Base-by-base conservation (phyloP, 495 filamentous ascomycete species). In the Wilcoxina mikolae region DNA sequence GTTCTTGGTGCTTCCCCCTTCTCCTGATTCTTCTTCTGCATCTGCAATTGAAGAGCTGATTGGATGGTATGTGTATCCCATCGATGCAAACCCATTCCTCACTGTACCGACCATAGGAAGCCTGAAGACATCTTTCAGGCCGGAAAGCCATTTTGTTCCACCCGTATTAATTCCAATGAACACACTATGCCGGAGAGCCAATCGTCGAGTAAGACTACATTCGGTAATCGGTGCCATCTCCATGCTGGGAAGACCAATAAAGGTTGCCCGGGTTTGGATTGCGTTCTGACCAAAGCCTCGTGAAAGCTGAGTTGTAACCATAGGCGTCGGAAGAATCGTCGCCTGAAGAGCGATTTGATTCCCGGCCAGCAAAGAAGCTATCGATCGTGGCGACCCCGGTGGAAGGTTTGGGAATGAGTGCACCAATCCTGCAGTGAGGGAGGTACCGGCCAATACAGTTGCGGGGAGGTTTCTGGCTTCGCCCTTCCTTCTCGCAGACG, bases 371-470 rank as follows among this genome's bases (percentile, higher is more conserved):
- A 65, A 18, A 2, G 50, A 51, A 23, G 54, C 51, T 17, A 63
- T 22, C 12, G 53, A 60, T 10, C 50, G 46, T 17, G 62, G 60
- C 0, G 60, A 33, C 0, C 55, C 35, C 0, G 60, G 58, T n/a
- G 52, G 59, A 22, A 60, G 26, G 3, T 49, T n/a, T 5, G 62
- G 60, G 31, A 65, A 63, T 7, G 54, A 45, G 51, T 65, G 62
- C 9, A 2, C 3, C 9, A 52, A 25, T 9, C 15, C n/a, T 23
- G 27, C 3, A 28, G 24, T 15, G 23, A 49, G 25, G 12, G 9
- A 10, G 12, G 46, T 49, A 2, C 11, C 12, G 9, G 46, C 46
- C 12, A 49, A 27, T 2, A 49, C 27, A n/a, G 46, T 18, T 23
- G 22, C 12, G 2, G 46, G 46, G 22, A 49, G 25, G 23, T 29